These are phyloP conservation scores for Pyrenochaeta sp. DNA, from an alignment of 2,329 filamentous ascomycete genomes.

Conservation along the genomic window DNA sequence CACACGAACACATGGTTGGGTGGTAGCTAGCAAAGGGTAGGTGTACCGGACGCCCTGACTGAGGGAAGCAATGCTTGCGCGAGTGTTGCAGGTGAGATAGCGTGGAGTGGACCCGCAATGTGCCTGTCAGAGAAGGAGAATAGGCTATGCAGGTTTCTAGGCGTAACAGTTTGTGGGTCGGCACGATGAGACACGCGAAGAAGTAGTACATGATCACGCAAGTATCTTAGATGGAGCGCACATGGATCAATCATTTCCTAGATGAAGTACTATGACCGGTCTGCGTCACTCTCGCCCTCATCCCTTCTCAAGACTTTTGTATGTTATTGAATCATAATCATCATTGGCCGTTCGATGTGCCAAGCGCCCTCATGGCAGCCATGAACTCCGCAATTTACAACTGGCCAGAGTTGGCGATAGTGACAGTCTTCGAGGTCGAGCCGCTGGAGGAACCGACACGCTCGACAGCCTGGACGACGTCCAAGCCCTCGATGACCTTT, in stretches of 20 bases:
- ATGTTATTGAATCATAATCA: conserved; percentile 12
- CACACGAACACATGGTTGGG: no score
- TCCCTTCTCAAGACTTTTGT: conserved; percentile 15
- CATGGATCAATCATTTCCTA: conserved; percentile 26
- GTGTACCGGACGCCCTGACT: no score
- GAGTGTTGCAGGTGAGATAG: no score
- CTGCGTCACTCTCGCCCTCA: not conserved
- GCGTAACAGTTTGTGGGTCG: not conserved
- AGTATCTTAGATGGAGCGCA: not conserved
- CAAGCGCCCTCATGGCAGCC: not conserved
- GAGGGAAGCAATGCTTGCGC: no score
- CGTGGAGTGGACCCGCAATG: no score
- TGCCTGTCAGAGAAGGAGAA: no score
- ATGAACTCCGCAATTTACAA: conserved; percentile 17
- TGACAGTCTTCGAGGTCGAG: conserved; percentile 29
- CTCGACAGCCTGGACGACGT: conserved; percentile 36
- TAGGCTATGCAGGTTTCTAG: no score
- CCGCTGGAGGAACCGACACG: conserved; percentile 32
- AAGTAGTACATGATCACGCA: not conserved
- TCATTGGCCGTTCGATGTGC: conserved; percentile 10
- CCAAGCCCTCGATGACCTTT: conserved; percentile 62
- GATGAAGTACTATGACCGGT: conserved; percentile 21
- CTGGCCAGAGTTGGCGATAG: conserved; percentile 36
- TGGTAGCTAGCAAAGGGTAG: no score
- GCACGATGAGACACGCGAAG: not conserved